Evolutionary conservation across 1,139 yeast species (phyloP), one percentile per base, ranked within the genome.

Genomic region (Saccharomycopsis phalli): DNA sequence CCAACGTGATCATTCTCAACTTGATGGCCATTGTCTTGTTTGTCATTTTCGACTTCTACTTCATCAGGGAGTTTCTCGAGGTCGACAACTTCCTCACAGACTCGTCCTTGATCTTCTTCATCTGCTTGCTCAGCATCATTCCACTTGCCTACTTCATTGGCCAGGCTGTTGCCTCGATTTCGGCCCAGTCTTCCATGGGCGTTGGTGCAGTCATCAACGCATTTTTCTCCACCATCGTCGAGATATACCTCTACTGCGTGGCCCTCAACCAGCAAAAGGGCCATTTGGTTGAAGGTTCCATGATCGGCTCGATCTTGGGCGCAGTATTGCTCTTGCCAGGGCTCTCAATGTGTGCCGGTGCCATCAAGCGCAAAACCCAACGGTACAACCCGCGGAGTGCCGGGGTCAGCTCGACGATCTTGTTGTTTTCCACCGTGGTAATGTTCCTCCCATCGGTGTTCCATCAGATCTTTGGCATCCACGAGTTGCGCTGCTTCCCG

Each of bases 121-220:
- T 87, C 21, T 82, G 95, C 59, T 65, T 91, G 47, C 68, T 82
- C 40, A 82, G 96, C 1, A 84, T 91, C 47, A 74, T 91, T 37
- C 98, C 99, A 2, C 67, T 91, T 50, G 98, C 98, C 0, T 91
- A 91, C 57, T 91, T 88, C 58, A 88, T 91, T 53, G 99, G 99
- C 3, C 97, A 91, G 59, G 98, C 97, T 2, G 98, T 91, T 20
- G 99, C 99, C 0, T 88, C 97, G 2, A 91, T 91, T 49, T 83
- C 95, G 2, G 97, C 98, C 0, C 98, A 93, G 62, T 86, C 96
- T 1, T 88, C 97, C 0, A 91, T 91, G 97, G 96, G 97, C n/a
- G 79, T 91, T 50, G 98, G 98, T 65, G 98, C 99, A 1, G 95
- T 88, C 1, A 87, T 91, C 52, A 91, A 91, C 59, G 99, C 99